Percentiles rank a stretch among this genome's conserved stretches.
phyloP scores from a whole-genome alignment of 305 asterid genomes.

The Plantago coronopus region DNA sequence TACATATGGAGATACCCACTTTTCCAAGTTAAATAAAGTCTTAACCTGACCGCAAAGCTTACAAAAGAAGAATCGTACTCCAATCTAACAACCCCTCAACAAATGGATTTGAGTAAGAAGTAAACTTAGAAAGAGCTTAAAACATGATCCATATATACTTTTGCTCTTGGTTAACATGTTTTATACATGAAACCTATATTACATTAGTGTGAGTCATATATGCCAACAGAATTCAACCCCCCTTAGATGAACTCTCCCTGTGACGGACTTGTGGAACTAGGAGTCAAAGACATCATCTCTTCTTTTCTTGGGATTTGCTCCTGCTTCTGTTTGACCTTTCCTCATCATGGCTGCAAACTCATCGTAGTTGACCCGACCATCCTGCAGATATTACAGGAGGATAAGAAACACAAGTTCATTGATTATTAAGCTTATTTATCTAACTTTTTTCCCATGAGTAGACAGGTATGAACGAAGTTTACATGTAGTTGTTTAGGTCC shows the following conservation, averaged over 20 bases:
- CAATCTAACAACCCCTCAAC: slow-evolving; percentile 8
- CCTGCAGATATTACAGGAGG: slow-evolving; percentile 25
- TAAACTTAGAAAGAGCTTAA: slow-evolving; percentile 8
- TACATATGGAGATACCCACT: slow-evolving; percentile 13
- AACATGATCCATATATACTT: slow-evolving; percentile 1
- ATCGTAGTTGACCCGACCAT: slow-evolving; percentile 53
- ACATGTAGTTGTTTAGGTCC: too few species aligned
- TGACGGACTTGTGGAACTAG: slow-evolving; percentile 21
- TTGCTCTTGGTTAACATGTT: slow-evolving; percentile 2
- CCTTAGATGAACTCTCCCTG: slow-evolving; percentile 13
- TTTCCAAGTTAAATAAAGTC: slow-evolving; percentile 15
- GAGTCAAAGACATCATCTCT: slow-evolving; percentile 45
- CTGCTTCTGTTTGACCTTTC: slow-evolving; percentile 73
- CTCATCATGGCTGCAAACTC: slow-evolving; percentile 61
- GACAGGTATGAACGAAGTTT: too few species aligned
- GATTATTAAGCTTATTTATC: background rate
- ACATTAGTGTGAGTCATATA: slow-evolving; percentile 16
- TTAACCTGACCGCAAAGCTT: slow-evolving; percentile 15
- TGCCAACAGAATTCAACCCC: slow-evolving; percentile 17
- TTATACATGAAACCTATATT: slow-evolving; percentile 13
- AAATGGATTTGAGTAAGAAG: slow-evolving; percentile 13
- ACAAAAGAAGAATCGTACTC: slow-evolving; percentile 2
- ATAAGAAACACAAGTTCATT: background rate
- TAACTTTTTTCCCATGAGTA: too few species aligned
- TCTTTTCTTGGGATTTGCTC: slow-evolving; percentile 54